Conservation (phyloP, 306 rosid species). For the Rosa rugosa region DNA sequence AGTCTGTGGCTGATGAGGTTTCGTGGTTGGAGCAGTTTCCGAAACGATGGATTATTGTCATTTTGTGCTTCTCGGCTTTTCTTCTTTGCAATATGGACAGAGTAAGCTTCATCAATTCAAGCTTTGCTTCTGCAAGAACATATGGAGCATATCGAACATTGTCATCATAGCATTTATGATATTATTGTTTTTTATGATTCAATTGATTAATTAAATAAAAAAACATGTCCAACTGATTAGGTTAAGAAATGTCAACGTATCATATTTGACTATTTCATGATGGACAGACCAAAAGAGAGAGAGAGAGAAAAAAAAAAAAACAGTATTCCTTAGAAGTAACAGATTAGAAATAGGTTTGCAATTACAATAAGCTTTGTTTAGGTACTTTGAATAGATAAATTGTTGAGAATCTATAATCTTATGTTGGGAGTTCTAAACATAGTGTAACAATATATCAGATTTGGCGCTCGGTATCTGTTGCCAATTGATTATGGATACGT, state of each 20-base stretch:
- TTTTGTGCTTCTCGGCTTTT: slow-evolving; percentile 87
- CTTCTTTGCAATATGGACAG: slow-evolving; percentile 99
- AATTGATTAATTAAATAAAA: background rate
- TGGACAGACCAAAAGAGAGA: background rate
- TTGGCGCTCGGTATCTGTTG: background rate
- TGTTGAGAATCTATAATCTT: background rate
- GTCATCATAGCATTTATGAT: background rate
- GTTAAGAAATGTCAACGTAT: background rate
- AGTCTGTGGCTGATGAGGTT: slow-evolving; percentile 23
- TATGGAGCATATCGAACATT: background rate
- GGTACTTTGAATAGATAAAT: background rate
- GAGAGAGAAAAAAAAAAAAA: background rate
- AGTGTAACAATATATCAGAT: background rate
- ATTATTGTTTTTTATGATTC: background rate
- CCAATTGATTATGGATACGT: background rate
- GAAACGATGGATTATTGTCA: slow-evolving; percentile 88
- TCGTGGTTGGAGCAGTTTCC: slow-evolving; percentile 82
- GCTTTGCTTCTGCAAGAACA: background rate
- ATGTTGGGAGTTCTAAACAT: slow-evolving; percentile 1
- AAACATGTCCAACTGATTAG: background rate
- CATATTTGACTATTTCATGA: background rate
- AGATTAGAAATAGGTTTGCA: background rate
- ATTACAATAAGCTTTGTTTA: background rate
- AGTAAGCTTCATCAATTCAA: slow-evolving; percentile 49
- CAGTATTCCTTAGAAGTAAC: too few relatives aligned